A percentile compares a stretch with the other conserved stretches of the same genome.
phyloP scores from a whole-genome alignment of 2,329 filamentous ascomycete genomes.

The Chlorencoelia australis region DNA sequence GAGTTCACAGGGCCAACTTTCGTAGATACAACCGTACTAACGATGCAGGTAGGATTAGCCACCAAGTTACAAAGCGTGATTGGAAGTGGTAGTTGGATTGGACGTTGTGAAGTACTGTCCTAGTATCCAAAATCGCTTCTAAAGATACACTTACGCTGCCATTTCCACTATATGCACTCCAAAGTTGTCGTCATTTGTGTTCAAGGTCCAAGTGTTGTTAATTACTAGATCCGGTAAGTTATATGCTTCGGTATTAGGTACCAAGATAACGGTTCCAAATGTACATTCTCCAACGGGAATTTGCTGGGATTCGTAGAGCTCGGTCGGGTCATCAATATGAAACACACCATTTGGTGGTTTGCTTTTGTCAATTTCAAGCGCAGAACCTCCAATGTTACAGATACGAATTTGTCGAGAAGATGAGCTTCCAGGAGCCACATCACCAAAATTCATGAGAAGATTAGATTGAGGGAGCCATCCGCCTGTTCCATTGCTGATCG shows the following conservation, averaged over 20 bases:
- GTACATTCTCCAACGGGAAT: slow-evolving; percentile 23
- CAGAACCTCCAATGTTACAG: slow-evolving; percentile 26
- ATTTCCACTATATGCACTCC: slow-evolving; percentile 28
- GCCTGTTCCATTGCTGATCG: slow-evolving; percentile 25
- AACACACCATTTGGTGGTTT: slow-evolving; percentile 24
- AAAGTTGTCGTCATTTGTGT: slow-evolving; percentile 29
- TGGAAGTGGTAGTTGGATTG: too few species aligned
- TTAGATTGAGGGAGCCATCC: slow-evolving; percentile 23
- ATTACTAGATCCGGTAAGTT: slow-evolving; percentile 18
- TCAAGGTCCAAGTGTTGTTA: slow-evolving; percentile 29
- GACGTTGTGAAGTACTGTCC: too few species aligned
- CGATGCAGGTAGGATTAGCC: too few species aligned
- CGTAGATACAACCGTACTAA: slow-evolving; percentile 8
- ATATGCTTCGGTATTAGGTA: slow-evolving; percentile 17
- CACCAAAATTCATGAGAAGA: slow-evolving; percentile 21
- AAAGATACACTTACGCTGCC: not conserved
- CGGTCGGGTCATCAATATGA: slow-evolving; percentile 16
- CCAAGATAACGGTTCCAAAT: slow-evolving; percentile 22
- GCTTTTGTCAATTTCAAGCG: slow-evolving; percentile 23
- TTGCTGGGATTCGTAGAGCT: slow-evolving; percentile 22
- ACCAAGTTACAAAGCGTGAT: too few species aligned
- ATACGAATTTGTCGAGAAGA: slow-evolving; percentile 20
- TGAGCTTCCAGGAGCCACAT: slow-evolving; percentile 21
- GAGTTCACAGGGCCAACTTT: slow-evolving; percentile 4
- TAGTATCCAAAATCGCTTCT: slow-evolving; percentile 2